A percentile compares a stretch with the other conserved stretches of the same genome.
phyloP scores from a whole-genome alignment of 768 basidiomycete genomes.

The Tylopilus rubrobrunneus region DNA sequence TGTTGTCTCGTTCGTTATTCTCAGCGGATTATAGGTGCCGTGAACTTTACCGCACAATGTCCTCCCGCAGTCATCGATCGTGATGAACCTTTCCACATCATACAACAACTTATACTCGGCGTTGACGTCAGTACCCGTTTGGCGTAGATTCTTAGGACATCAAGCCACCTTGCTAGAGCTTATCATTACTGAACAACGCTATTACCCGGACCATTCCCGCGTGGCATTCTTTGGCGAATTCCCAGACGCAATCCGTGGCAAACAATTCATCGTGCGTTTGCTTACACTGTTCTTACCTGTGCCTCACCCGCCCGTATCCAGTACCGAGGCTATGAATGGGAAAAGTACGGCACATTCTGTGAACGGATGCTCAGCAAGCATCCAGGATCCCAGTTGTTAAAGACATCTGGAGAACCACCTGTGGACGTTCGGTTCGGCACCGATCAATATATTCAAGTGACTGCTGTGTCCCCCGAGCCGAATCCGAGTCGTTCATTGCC shows the following conservation, averaged over 20 bases:
- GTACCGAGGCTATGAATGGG: slow-evolving; percentile 96
- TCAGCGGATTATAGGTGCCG: no score
- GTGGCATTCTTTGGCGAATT: slow-evolving; percentile 93
- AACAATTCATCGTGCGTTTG: slow-evolving; percentile 78
- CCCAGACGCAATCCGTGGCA: slow-evolving; percentile 80
- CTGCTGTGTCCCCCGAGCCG: slow-evolving; percentile 80
- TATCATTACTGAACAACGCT: slow-evolving; percentile 77
- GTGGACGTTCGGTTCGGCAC: slow-evolving; percentile 76
- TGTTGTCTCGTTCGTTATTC: no score
- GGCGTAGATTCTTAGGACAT: slow-evolving; percentile 77
- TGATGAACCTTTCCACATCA: no score
- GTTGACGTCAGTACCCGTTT: slow-evolving; percentile 58
- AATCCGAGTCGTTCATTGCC: slow-evolving; percentile 74
- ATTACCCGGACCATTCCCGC: slow-evolving; percentile 92
- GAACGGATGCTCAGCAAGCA: slow-evolving; percentile 91
- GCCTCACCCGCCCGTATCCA: slow-evolving; percentile 24
- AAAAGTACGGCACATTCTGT: slow-evolving; percentile 85
- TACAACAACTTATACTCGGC: neutral
- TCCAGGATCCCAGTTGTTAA: slow-evolving; percentile 77
- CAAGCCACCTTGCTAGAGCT: slow-evolving; percentile 86
- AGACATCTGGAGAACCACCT: slow-evolving; percentile 70
- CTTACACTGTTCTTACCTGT: neutral
- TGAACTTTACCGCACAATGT: no score
- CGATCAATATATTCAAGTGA: slow-evolving; percentile 87
- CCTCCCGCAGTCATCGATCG: no score